phyloP scores from a whole-genome alignment of 2,329 filamentous ascomycete genomes.

The Diaporthe sp. region DNA sequence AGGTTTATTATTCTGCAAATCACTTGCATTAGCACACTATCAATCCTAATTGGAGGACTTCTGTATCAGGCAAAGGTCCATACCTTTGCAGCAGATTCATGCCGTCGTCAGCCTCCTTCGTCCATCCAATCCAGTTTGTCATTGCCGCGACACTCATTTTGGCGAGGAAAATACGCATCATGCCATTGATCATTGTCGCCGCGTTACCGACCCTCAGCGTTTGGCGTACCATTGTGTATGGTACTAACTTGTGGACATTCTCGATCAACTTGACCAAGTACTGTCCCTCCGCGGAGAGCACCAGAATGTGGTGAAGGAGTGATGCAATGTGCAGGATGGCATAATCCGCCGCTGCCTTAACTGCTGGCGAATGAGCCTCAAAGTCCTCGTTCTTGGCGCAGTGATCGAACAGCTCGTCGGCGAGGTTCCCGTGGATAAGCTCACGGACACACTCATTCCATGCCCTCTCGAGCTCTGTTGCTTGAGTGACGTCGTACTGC shows the following conservation, averaged over 20 bases:
- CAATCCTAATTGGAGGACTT: accelerated
- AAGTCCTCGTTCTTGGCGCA: conserved; percentile 72
- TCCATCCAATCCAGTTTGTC: conserved; percentile 84
- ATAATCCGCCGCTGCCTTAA: conserved; percentile 75
- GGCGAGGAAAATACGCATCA: conserved; percentile 79
- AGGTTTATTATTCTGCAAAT: conserved; percentile 75
- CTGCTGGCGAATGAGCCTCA: conserved; percentile 71
- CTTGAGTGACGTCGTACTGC: conserved; percentile 68
- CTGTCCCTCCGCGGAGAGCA: conserved; percentile 80
- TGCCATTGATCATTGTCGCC: conserved; percentile 83
- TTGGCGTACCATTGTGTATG: conserved; percentile 79
- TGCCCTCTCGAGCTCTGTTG: conserved; percentile 71
- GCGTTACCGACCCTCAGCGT: conserved; percentile 83
- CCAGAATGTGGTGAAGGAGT: conserved; percentile 79
- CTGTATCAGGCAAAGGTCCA: not conserved
- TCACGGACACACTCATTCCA: conserved; percentile 77
- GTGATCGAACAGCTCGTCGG: conserved; percentile 74
- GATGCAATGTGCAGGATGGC: conserved; percentile 79
- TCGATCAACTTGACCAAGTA: conserved; percentile 79
- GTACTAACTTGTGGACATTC: conserved; percentile 77
- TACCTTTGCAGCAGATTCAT: conserved; percentile 82
- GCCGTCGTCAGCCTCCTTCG: conserved; percentile 78
- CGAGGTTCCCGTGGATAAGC: conserved; percentile 75
- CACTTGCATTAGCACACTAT: conserved; percentile 31
- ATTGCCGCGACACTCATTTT: conserved; percentile 81